Base-by-base conservation (phyloP, 106 monocot genomes). In the Acorus calamus region DNA sequence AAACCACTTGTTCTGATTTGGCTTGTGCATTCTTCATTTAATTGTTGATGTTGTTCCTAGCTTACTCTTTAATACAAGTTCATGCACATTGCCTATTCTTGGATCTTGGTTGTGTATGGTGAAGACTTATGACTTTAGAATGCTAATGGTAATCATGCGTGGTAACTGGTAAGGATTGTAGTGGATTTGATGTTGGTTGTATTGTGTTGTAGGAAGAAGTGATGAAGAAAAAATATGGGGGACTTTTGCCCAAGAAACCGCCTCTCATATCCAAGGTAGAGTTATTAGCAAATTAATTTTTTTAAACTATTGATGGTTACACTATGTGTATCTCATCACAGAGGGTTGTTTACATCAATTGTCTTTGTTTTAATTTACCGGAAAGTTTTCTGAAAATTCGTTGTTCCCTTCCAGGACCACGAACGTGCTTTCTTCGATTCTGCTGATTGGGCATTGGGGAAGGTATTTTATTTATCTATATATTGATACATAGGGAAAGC, bases 371-470 rank as follows among this genome's bases (percentile, higher is more conserved):
- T 7, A 3, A 2, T 10, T 46, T 45, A 3, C 9, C 2, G 4
- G 6, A 7, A 61, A 8, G 9, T 45, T 61, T 11, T 14, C 8
- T 52, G 5, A 42, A 11, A 65, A 7, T 6, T 65, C 2, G 9
- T 3, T 3, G 13, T 68, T 47, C 47, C 8, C 11, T 59, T 60
- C 63, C 79, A 96, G 96, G 96, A 91, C 55, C 87, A 98, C 74
- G 96, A 98, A 11, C 82, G 85, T 7, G 96, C 96, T 65, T 98
- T 75, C 80, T 98, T 98, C 80, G 96, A 98, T 79, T 98, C 96
- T 49, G 96, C 96, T 74, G 96, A 98, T 62, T 98, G 96, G 96
- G 96, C 91, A 65, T 66, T 92, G 51, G 96, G 96, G 66, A 98
- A 98, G 96, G 91, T 98, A 81, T 41, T 50, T 2, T 61, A 54